Evolutionary conservation across 441 rosid genomes (phyloP).

Genomic region (Erysimum pusillum): DNA sequence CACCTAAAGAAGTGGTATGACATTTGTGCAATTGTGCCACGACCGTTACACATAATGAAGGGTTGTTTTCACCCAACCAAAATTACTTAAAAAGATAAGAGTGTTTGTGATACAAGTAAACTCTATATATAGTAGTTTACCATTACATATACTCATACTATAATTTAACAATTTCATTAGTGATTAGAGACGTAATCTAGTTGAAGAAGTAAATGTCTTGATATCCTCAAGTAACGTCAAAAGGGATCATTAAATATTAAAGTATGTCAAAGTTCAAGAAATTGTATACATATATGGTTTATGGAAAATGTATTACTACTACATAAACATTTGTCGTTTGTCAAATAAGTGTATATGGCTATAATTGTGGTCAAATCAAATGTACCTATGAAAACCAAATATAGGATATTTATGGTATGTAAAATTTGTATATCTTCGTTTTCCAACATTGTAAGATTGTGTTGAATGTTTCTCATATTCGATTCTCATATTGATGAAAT

Average conservation of each 20-base stretch:
- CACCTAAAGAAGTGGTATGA: not conserved
- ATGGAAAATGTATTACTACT: not conserved
- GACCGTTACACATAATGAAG: conserved; percentile 22
- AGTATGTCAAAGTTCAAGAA: too few species aligned
- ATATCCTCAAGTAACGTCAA: not conserved
- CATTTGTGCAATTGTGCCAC: conserved; percentile 24
- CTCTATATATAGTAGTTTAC: not conserved
- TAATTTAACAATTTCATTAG: not conserved
- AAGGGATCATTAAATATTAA: not conserved
- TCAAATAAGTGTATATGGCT: not conserved
- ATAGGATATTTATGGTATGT: not conserved
- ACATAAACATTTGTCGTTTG: not conserved
- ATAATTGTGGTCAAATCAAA: not conserved
- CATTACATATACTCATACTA: not conserved
- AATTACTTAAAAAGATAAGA: not conserved
- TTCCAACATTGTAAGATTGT: not conserved
- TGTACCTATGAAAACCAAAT: not conserved
- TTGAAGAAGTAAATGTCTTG: not conserved
- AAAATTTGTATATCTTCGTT: not conserved
- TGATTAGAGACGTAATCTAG: not conserved
- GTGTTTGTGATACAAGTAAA: not conserved
- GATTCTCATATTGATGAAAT: not conserved
- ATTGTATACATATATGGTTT: too few species aligned
- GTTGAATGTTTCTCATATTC: not conserved
- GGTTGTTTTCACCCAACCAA: not conserved